Evolutionary conservation across 2,329 filamentous ascomycete species (phyloP).

Genomic region (Talaromyces marneffei): DNA sequence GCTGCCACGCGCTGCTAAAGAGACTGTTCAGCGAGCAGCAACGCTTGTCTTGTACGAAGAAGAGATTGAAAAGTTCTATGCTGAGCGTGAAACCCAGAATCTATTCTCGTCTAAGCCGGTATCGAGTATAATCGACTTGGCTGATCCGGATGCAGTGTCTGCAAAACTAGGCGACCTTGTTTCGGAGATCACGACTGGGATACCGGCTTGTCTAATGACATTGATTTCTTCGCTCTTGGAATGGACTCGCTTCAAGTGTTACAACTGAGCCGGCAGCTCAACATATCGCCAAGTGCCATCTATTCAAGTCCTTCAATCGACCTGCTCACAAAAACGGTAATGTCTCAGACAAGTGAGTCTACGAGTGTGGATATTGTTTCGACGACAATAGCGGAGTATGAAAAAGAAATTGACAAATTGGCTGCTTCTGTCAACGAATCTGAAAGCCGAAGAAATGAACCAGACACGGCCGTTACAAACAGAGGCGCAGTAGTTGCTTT

Average conservation of each 20-base stretch:
- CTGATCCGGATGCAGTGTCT: neutral
- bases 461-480: neutral
- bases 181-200: slow-evolving; percentile 2
- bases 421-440: no score
- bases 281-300: neutral
- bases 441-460: neutral
- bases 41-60: slow-evolving; percentile 2
- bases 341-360: neutral
- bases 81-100: neutral
- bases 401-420: neutral
- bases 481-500: neutral
- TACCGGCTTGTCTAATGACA: neutral
- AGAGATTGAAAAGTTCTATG: slow-evolving; percentile 6
- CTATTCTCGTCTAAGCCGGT: neutral
- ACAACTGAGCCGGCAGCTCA: slow-evolving; percentile 5
- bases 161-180: neutral
- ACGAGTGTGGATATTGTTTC: neutral
- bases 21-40: slow-evolving; percentile 8
- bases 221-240: slow-evolving; percentile 8
- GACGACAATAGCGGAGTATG: neutral
- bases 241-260: slow-evolving; percentile 10
- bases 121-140: neutral
- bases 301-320: neutral
- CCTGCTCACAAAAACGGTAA: neutral
- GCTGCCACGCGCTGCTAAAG: slow-evolving; percentile 6